Evolutionary conservation across 768 basidiomycete genomes (phyloP), one percentile per base, ranked within the genome.

Genomic region (Boletus tomentosulus): DNA sequence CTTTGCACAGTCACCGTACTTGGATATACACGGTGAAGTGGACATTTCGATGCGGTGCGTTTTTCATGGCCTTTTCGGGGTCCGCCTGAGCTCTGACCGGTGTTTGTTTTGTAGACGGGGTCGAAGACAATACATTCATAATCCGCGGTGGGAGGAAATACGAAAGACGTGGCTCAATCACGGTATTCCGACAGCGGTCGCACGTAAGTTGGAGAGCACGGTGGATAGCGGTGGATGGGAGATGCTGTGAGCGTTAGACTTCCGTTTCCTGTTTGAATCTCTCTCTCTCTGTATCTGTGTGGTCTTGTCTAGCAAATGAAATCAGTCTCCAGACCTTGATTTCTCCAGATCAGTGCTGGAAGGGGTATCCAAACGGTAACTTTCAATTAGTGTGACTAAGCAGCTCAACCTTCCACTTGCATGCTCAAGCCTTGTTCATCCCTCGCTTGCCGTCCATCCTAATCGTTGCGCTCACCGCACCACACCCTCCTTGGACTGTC

Each of bases 181-280:
- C 55, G 85, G 86, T 11, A 87, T 98, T 43, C 92, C 96, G 3
- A 95, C 90, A 3, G 75, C 90, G 35, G 87, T 96, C 24, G 92
- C 97, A 3, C 78, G 97, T 48, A 91, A 90, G 67, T 65, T 98
- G 54, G 96, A 98, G 67, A 81, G 89, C 58, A 84, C 83, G 13
- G 78, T 92, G 15, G 95, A 97, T 66, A 85, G 80, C 30, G 92
- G 95, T n/a, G 94, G 94, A 22, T 98, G 94, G 95, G 89, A 91
- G 64, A 88, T 86, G 54, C 69, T 96, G 46, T 95, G 35, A 61
- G 34, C 25, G 42, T 11, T 39, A n/a, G 38, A 38, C 16, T n/a
- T 38, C 3, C 16, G 16, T 16, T 16, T 6, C 6, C 15, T 37
- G 16, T n/a, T 12, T 37, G n/a, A 33, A 24, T 38, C 28, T 10